phyloP scores from a whole-genome alignment of 768 basidiomycete genomes.

The Hypsizygus marmoreus region DNA sequence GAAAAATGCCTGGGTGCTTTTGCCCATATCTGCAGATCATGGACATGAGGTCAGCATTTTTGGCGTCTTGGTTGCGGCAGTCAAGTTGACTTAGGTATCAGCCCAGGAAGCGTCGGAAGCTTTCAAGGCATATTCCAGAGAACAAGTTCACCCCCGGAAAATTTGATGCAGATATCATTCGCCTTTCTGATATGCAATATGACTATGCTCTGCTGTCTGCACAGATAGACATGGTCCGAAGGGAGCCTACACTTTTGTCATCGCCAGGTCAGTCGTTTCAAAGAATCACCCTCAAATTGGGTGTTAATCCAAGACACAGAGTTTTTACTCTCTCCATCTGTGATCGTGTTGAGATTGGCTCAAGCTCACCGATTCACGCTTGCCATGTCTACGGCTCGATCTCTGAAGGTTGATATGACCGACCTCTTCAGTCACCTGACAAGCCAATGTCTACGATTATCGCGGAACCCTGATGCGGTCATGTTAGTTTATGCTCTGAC shows the following conservation, averaged over 20 bases:
- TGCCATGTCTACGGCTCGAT: slow-evolving; percentile 76
- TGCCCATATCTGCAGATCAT: slow-evolving; percentile 55
- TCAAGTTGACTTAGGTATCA: slow-evolving; percentile 29
- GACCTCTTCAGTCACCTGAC: slow-evolving; percentile 81
- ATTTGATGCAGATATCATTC: slow-evolving; percentile 76
- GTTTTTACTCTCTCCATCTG: slow-evolving; percentile 53
- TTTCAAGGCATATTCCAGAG: slow-evolving; percentile 78
- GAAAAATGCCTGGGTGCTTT: slow-evolving; percentile 81
- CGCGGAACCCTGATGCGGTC: slow-evolving; percentile 58
- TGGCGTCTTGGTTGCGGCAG: slow-evolving; percentile 13
- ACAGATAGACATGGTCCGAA: slow-evolving; percentile 70
- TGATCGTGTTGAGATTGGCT: slow-evolving; percentile 76
- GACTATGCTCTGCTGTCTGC: slow-evolving; percentile 78
- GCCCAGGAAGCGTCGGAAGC: slow-evolving; percentile 70
- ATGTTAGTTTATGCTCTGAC: slow-evolving; percentile 44
- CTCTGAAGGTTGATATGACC: slow-evolving; percentile 83
- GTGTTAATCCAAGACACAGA: slow-evolving; percentile 35
- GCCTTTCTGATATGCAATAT: slow-evolving; percentile 76
- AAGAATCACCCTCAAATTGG: not conserved
- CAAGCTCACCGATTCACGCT: slow-evolving; percentile 78
- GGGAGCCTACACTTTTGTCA: slow-evolving; percentile 62
- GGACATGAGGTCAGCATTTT: slow-evolving; percentile 47
- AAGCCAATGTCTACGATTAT: slow-evolving; percentile 74
- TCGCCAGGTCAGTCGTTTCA: slow-evolving; percentile 58
- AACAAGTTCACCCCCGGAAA: slow-evolving; percentile 63